Conservation (phyloP, 1,284 basidiomycete species). For the Cutaneotrichosporon daszewskae region DNA sequence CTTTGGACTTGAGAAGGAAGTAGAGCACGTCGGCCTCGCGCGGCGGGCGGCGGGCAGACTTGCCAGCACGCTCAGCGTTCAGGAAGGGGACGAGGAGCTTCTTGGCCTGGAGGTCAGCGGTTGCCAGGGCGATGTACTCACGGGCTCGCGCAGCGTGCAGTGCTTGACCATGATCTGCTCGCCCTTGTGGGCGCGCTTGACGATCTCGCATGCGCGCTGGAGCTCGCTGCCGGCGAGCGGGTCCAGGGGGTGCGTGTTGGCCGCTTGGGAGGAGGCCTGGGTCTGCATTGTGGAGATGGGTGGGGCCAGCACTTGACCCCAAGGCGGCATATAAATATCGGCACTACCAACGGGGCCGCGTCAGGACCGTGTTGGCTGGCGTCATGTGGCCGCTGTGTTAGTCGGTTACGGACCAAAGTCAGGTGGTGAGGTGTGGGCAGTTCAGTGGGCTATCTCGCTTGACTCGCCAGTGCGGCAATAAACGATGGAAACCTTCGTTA, state of each 20-base stretch:
- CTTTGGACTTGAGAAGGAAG: background rate
- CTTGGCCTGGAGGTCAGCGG: background rate
- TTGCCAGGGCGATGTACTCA: background rate
- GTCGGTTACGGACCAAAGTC: too few species aligned
- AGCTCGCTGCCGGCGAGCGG: conserved; percentile 1
- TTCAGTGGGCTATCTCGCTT: too few species aligned
- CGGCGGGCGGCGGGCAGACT: background rate
- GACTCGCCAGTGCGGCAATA: too few species aligned
- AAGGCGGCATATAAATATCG: too few species aligned
- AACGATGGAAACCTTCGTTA: too few species aligned
- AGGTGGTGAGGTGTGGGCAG: too few species aligned
- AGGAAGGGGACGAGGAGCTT: conserved; percentile 2
- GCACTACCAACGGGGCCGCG: too few species aligned
- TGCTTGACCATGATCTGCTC: background rate
- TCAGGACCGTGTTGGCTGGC: too few species aligned
- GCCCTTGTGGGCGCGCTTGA: background rate
- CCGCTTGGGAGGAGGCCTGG: too few species aligned
- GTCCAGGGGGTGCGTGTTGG: conserved; percentile 1
- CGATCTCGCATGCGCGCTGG: conserved; percentile 1
- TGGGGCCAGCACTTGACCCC: too few species aligned
- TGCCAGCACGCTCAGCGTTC: conserved; percentile 1
- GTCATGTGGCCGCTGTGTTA: too few species aligned
- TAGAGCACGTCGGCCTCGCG: conserved; percentile 4
- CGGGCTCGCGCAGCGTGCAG: conserved; percentile 4
- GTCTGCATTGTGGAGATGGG: too few species aligned